Base-by-base conservation (phyloP, 164 flowering plant species). In the Stephania cephalantha region DNA sequence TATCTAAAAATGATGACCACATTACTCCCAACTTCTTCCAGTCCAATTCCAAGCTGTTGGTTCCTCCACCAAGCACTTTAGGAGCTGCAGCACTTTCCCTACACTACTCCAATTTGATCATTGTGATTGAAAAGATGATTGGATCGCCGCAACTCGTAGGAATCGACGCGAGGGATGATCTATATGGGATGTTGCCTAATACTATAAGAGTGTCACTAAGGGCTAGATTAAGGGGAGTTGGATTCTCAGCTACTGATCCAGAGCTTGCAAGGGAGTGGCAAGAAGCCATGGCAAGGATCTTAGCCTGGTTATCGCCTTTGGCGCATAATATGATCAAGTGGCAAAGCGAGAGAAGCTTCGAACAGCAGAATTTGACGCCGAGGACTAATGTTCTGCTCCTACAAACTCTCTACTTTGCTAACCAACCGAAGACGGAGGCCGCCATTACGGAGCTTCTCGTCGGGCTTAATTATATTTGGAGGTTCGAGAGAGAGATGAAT, bases 331-430 rank as follows among this genome's bases (percentile, higher is more conserved):
- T 90, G 97, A 92, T 93, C 44, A 91, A 85, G 74, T 93, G 98
- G 99, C 99, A 95, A 73, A 88, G 85, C 52, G 99, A 95, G 64
- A 85, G 99, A 78, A 95, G 97, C 88, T 88, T 95, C 31, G 99
- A 95, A 86, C 95, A 91, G 75, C 93, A 90, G 70, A 86, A 81
- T 53, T 69, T 85, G 84, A 84, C 77, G 64, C 84, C 85, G 0
- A 86, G 81, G 67, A 89, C 88, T 0, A 88, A 84, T 72, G 94
- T 93, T 20, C 80, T 93, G 70, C 82, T 95, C 3, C 72, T 95
- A 20, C 98, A 95, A 75, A 95, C 99, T 0, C 78, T 95, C 0
- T 84, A 72, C 58, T 95, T 95, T 68, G 99, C 99, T 0, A 88
- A 92, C 77, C 89, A 85, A 84, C 86, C 82, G 45, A 95, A 95